A percentile compares a stretch with the other conserved stretches of the same genome.
These are phyloP conservation scores for Trametes elegans DNA, from an alignment of 768 basidiomycete genomes.

Conservation along the genomic window DNA sequence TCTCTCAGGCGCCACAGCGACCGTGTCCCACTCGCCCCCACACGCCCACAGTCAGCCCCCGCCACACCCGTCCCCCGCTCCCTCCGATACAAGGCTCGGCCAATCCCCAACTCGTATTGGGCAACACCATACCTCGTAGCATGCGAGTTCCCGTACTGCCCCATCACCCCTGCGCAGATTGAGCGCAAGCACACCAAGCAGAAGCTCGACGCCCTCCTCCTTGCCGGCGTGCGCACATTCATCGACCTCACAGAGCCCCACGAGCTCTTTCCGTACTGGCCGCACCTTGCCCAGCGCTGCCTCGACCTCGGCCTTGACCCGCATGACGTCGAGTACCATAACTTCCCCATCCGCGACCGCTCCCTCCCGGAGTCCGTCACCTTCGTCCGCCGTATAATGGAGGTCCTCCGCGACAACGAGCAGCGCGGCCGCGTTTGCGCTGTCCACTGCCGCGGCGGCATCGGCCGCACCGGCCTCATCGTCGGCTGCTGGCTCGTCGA, in stretches of 20 bases:
- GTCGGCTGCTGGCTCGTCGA: conserved; percentile 79
- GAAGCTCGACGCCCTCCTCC: conserved; percentile 72
- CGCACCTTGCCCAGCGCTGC: conserved; percentile 53
- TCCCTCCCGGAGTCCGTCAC: conserved; percentile 58
- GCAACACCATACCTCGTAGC: conserved; percentile 70
- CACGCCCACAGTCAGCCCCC: conserved; percentile 2
- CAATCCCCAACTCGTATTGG: conserved; percentile 87
- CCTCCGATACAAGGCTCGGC: conserved; percentile 38
- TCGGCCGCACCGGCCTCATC: conserved; percentile 63
- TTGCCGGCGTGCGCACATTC: conserved; percentile 74
- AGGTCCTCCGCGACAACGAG: conserved; percentile 59
- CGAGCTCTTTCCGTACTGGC: conserved; percentile 66
- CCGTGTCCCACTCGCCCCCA: conserved; percentile 60
- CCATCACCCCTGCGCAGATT: conserved; percentile 22
- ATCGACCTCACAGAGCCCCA: conserved; percentile 84
- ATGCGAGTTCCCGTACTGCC: conserved; percentile 76
- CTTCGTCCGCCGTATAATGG: conserved; percentile 58
- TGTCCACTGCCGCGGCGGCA: conserved; percentile 79
- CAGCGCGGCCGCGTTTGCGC: conserved; percentile 58
- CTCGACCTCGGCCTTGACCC: conserved; percentile 53
- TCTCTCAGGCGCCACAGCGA: conserved; percentile 7
- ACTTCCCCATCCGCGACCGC: conserved; percentile 76
- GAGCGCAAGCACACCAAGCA: conserved; percentile 43
- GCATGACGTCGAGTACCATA: conserved; percentile 64
- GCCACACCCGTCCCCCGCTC: conserved; percentile 11